Evolutionary conservation across 2,329 filamentous ascomycete genomes (phyloP).

Genomic region (Neonectria magnoliae): DNA sequence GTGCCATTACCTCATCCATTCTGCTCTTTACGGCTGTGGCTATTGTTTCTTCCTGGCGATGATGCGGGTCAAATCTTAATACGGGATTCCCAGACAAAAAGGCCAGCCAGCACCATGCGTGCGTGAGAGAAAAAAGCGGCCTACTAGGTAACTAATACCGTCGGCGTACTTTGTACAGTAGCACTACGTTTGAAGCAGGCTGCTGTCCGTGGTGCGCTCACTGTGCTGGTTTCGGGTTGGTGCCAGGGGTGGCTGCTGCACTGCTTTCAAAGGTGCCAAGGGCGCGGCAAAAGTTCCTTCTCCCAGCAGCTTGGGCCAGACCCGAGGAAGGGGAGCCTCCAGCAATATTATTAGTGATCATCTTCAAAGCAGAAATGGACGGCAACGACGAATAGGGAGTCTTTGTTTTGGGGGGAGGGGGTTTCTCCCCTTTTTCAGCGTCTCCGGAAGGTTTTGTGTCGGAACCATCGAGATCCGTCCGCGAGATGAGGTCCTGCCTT

Average conservation of each 20-base stretch:
- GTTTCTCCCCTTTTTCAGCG: too few species aligned
- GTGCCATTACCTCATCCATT: too few species aligned
- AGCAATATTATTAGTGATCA: neutral
- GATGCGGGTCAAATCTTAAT: constrained; percentile 2
- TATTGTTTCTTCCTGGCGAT: neutral
- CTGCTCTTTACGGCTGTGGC: neutral
- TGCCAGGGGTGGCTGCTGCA: constrained; percentile 19
- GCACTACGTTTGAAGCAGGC: neutral
- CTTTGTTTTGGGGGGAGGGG: neutral
- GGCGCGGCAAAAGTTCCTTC: constrained; percentile 44
- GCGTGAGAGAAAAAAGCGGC: too few species aligned
- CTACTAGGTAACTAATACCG: neutral
- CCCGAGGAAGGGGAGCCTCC: neutral
- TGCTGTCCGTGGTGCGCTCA: neutral
- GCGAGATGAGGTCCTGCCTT: neutral
- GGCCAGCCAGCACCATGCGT: too few species aligned
- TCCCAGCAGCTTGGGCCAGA: constrained; percentile 26
- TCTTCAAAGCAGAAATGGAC: neutral
- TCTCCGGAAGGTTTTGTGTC: neutral
- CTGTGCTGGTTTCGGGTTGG: constrained; percentile 11
- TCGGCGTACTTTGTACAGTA: neutral
- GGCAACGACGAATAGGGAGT: neutral
- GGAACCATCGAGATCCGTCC: neutral
- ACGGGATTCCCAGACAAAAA: neutral
- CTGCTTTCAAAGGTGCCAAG: constrained; percentile 44